phyloP scores from a whole-genome alignment of 495 filamentous ascomycete species.

The Paragyromitra xinjiangensis region DNA sequence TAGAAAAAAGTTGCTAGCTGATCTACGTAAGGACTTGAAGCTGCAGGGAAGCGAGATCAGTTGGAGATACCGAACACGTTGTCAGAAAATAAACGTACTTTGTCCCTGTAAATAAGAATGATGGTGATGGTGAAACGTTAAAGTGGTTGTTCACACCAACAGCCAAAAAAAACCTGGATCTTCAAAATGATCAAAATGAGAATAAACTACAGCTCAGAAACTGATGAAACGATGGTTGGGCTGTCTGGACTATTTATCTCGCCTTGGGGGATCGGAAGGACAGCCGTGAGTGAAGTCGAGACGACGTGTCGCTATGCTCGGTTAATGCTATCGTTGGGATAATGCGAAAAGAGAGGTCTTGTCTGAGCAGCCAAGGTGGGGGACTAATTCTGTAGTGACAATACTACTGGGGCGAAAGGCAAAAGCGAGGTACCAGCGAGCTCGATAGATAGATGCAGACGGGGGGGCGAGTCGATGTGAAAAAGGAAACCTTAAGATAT shows the following conservation, averaged over 20 bases:
- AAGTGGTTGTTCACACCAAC: constrained; percentile 27
- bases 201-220: constrained; percentile 41
- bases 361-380: constrained; percentile 42
- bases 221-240: constrained; percentile 32
- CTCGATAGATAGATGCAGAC: constrained; percentile 10
- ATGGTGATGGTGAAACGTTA: constrained; percentile 20
- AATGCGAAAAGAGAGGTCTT: constrained; percentile 37
- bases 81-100: constrained; percentile 26
- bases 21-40: constrained; percentile 18
- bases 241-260: constrained; percentile 49
- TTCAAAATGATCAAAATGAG: constrained; percentile 29
- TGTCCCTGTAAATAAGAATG: constrained; percentile 20
- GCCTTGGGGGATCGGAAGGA: constrained; percentile 36
- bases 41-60: constrained; percentile 36
- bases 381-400: constrained; percentile 42
- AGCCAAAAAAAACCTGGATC: constrained; percentile 30
- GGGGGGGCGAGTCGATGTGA: constrained; percentile 3
- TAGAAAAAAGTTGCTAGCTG: constrained; percentile 7
- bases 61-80: constrained; percentile 19
- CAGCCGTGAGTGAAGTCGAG: constrained; percentile 24
- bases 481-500: constrained; percentile 34
- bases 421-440: constrained; percentile 12
- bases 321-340: constrained; percentile 48
- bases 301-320: constrained; percentile 50
- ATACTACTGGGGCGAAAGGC: constrained; percentile 33